A percentile compares a stretch with the other conserved stretches of the same genome.
These are phyloP conservation scores for Gamarada debralockiae DNA, from an alignment of 495 filamentous ascomycete species.

Conservation along the genomic window DNA sequence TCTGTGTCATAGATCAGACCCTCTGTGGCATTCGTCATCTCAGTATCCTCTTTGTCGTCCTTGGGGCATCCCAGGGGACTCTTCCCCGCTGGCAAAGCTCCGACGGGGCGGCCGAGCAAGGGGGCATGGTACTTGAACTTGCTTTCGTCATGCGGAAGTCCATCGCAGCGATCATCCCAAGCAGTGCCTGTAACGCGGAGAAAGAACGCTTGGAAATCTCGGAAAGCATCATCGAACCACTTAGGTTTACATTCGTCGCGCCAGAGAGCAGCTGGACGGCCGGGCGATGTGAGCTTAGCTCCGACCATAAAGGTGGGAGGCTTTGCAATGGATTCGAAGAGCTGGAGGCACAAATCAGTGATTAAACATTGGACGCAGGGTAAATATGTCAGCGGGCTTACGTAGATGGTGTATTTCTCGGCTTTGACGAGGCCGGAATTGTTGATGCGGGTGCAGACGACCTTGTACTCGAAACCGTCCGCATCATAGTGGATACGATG, in stretches of 20 bases:
- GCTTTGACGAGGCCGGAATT: constrained; percentile 11
- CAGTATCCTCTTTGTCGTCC: not conserved
- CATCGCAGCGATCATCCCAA: constrained; percentile 48
- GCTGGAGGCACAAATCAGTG: constrained; percentile 20
- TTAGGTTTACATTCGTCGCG: constrained; percentile 24
- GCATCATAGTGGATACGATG: constrained; percentile 45
- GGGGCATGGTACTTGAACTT: constrained; percentile 16
- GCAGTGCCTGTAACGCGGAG: constrained; percentile 44
- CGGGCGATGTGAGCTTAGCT: constrained; percentile 32
- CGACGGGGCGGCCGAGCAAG: constrained; percentile 7
- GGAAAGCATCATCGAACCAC: constrained; percentile 34
- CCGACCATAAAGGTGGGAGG: constrained; percentile 39
- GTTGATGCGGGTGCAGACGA: constrained; percentile 41
- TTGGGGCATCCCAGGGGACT: not conserved
- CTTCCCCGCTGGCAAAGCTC: constrained; percentile 9
- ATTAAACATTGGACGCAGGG: not conserved
- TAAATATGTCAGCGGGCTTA: not conserved
- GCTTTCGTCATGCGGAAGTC: not conserved
- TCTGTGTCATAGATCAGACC: constrained; percentile 9
- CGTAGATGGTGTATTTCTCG: constrained; percentile 22
- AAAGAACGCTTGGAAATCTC: constrained; percentile 54
- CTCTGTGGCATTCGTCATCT: too few relatives aligned
- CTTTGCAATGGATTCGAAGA: constrained; percentile 42
- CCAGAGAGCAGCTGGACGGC: constrained; percentile 23
- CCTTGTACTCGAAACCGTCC: constrained; percentile 44